Percentiles rank a stretch among this genome's conserved stretches.
Conservation (phyloP, 139 green algal species). For the Coelastrella sp. region DNA sequence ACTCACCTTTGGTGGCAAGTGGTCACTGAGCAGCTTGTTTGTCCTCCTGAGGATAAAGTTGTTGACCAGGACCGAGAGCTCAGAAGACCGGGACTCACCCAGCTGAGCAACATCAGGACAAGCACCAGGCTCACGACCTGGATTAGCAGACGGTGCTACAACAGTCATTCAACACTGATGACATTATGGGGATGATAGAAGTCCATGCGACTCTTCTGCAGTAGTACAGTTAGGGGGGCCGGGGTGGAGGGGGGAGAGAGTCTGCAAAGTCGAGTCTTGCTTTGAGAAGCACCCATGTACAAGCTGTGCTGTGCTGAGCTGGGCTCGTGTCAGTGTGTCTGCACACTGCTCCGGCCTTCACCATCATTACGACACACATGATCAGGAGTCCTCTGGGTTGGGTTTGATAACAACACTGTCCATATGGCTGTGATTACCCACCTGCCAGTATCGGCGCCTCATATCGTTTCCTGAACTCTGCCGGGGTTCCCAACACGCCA, state of each 20-base stretch:
- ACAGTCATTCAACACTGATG: not conserved
- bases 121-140: slow-evolving; percentile 63
- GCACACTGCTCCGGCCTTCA: too few relatives aligned
- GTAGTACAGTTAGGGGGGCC: too few relatives aligned
- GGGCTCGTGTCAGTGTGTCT: too few relatives aligned
- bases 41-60: slow-evolving; percentile 97
- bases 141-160: not conserved
- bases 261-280: too few relatives aligned
- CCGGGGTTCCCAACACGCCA: slow-evolving; percentile 84
- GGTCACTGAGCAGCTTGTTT: slow-evolving; percentile 93
- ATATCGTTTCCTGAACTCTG: slow-evolving; percentile 84
- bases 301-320: too few relatives aligned
- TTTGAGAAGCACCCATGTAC: too few relatives aligned
- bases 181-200: not conserved
- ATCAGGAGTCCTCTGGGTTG: not conserved
- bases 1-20: slow-evolving; percentile 96
- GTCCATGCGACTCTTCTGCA: too few relatives aligned
- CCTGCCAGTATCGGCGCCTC: slow-evolving; percentile 86
- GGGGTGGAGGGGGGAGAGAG: too few relatives aligned
- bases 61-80: slow-evolving; percentile 95
- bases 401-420: not conserved
- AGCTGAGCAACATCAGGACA: slow-evolving; percentile 63
- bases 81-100: slow-evolving; percentile 74
- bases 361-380: too few relatives aligned
- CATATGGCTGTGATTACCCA: not conserved